Base-by-base conservation (phyloP, 495 filamentous ascomycete species). In the Lepraria neglecta region DNA sequence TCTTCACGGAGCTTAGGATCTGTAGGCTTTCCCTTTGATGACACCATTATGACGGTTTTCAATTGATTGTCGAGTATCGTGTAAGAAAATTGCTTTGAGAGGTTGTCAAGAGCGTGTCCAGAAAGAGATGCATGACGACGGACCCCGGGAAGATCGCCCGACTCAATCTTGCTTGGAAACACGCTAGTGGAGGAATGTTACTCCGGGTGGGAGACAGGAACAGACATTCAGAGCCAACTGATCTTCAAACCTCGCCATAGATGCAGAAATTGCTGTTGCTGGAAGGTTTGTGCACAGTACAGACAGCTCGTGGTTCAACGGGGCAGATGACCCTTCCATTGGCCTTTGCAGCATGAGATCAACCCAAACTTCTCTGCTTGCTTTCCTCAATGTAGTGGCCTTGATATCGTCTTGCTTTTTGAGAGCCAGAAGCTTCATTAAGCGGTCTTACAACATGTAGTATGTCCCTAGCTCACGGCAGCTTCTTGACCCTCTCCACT, bases 1-100 rank as follows among this genome's bases (percentile, higher is more conserved):
- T 77, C 67, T 66, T 81, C 75, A 21, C 78, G 71, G 46, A 82
- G 72, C 64, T 80, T 74, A 4, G 76, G 77, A 59, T 81, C 78
- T 4, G 78, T 82, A 3, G 77, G 79, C 47, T 78, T 80, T 64
- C 78, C 80, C 63, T 82, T 82, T 45, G 75, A 73, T 17, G 75
- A 77, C 4, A 70, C 58, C 76, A 78, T 78, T 4, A 51, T 40
- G 51, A 56, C 43, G n/a, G 15, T 6, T 52, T 59, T n/a, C 21
- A 19, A 11, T 40, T 45, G 57, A 19, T 33, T 38, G 24, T 27
- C 19, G 43, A n/a, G 28, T 27, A 53, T 42, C 40, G 47, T 7
- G 19, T 52, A 35, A 19, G n/a, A 28, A n/a, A 28, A 43, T 53
- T 57, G 63, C 48, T 56, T 31, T 47, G 58, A 27, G 21, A 12